Evolutionary conservation across 495 filamentous ascomycete species (phyloP).

Genomic region (Annulohypoxylon nitens): DNA sequence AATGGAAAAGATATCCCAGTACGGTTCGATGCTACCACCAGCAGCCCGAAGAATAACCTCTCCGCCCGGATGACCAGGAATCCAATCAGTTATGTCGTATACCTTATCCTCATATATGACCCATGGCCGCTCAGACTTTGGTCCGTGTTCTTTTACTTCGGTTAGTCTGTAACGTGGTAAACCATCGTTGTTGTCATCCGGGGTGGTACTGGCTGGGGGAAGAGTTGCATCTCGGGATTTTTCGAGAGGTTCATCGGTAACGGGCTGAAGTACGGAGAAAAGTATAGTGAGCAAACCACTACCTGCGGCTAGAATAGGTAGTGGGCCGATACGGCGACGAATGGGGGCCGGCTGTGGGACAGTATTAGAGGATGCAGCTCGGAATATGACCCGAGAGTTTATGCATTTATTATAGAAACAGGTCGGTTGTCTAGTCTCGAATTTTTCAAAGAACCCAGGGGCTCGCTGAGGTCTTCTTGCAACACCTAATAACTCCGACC

Average conservation of each 20-base stretch:
- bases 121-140: slow-evolving; percentile 62
- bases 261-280: slow-evolving; percentile 43
- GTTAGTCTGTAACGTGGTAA: slow-evolving; percentile 61
- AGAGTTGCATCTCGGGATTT: slow-evolving; percentile 13
- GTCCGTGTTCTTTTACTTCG: slow-evolving; percentile 63
- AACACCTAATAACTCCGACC: slow-evolving; percentile 25
- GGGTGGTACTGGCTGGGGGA: slow-evolving; percentile 19
- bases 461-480: slow-evolving; percentile 16
- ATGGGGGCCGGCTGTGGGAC: slow-evolving; percentile 14
- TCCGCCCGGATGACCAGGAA: slow-evolving; percentile 70
- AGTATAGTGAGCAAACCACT: slow-evolving; percentile 46
- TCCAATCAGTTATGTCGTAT: slow-evolving; percentile 72
- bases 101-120: slow-evolving; percentile 65
- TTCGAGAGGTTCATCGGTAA: slow-evolving; percentile 39
- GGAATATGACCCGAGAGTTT: slow-evolving; percentile 20
- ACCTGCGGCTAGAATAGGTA: slow-evolving; percentile 45
- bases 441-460: slow-evolving; percentile 10
- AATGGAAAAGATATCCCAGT: slow-evolving; percentile 74
- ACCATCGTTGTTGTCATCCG: slow-evolving; percentile 41
- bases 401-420: slow-evolving; percentile 1
- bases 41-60: slow-evolving; percentile 71
- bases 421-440: slow-evolving; percentile 10
- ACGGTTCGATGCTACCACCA: slow-evolving; percentile 69
- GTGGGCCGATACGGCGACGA: slow-evolving; percentile 39
- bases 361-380: slow-evolving; percentile 28